Evolutionary conservation across 306 rosid genomes (phyloP).

Genomic region (Cicer chorassanicum): DNA sequence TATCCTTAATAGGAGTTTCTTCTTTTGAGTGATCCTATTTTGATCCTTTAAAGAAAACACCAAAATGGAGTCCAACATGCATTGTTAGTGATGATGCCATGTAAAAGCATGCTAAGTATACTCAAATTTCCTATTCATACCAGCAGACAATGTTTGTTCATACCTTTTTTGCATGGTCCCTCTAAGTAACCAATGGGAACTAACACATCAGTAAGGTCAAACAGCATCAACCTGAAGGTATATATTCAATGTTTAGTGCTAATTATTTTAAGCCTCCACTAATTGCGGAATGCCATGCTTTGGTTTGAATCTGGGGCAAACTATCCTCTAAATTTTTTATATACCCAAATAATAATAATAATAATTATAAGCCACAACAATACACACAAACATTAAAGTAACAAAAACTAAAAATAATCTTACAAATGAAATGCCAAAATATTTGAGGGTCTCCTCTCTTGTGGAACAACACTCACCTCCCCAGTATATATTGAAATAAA

Average conservation of each 20-base stretch:
- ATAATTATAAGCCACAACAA: background rate
- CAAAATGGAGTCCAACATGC: background rate
- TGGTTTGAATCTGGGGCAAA: background rate
- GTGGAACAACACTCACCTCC: no score
- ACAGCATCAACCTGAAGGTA: background rate
- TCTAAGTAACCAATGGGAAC: background rate
- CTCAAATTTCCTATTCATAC: constrained; percentile 5
- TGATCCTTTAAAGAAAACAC: no score
- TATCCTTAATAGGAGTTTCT: no score
- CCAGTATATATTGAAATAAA: no score
- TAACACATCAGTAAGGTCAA: background rate
- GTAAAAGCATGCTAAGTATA: constrained; percentile 21
- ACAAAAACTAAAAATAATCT: background rate
- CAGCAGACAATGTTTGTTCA: constrained; percentile 5
- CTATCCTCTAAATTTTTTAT: background rate
- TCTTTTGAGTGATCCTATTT: no score
- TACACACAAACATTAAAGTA: background rate
- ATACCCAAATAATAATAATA: background rate
- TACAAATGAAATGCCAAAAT: constrained; percentile 5
- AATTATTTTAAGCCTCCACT: constrained; percentile 29
- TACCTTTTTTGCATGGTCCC: background rate
- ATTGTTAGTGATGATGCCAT: constrained; percentile 7
- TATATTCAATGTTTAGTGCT: background rate
- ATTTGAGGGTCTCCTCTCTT: background rate
- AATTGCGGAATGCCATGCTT: background rate